A percentile compares a stretch with the other conserved stretches of the same genome.
Evolutionary conservation across 495 filamentous ascomycete species (phyloP).

Genomic region (Xylaria intraflava): DNA sequence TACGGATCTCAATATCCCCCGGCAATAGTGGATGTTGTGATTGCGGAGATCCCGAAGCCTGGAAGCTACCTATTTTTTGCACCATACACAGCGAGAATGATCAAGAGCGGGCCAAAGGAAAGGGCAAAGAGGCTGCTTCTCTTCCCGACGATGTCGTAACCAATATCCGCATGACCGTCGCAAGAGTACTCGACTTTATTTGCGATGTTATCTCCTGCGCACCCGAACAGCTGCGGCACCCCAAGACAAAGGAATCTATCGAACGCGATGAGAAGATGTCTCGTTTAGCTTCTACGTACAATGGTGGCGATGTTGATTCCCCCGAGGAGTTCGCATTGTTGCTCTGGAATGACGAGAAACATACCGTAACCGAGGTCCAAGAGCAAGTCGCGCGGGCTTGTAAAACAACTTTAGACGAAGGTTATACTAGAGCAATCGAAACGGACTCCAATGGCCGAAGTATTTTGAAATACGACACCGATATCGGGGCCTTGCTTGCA

Average conservation of each 20-base stretch:
- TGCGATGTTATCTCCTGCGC: constrained; percentile 97
- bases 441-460: constrained; percentile 81
- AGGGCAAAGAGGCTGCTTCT: constrained; percentile 49
- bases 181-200: constrained; percentile 81
- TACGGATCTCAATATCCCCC: constrained; percentile 74
- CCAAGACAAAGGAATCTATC: constrained; percentile 75
- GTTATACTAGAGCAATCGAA: constrained; percentile 70
- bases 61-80: constrained; percentile 81
- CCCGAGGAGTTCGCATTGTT: constrained; percentile 74
- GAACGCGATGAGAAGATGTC: constrained; percentile 74
- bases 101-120: constrained; percentile 52
- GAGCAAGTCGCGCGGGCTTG: constrained; percentile 88
- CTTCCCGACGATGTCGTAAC: constrained; percentile 68
- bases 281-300: constrained; percentile 66
- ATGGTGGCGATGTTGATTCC: constrained; percentile 51
- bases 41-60: constrained; percentile 91
- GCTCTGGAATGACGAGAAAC: constrained; percentile 98
- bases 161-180: constrained; percentile 75
- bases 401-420: constrained; percentile 60
- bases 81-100: constrained; percentile 75
- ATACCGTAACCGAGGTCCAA: constrained; percentile 85
- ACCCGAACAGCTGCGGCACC: constrained; percentile 83
- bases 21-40: constrained; percentile 96
- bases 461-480: constrained; percentile 66
- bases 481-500: constrained; percentile 62